phyloP scores from a whole-genome alignment of 441 rosid species.

The Dalechampia spathulata region DNA sequence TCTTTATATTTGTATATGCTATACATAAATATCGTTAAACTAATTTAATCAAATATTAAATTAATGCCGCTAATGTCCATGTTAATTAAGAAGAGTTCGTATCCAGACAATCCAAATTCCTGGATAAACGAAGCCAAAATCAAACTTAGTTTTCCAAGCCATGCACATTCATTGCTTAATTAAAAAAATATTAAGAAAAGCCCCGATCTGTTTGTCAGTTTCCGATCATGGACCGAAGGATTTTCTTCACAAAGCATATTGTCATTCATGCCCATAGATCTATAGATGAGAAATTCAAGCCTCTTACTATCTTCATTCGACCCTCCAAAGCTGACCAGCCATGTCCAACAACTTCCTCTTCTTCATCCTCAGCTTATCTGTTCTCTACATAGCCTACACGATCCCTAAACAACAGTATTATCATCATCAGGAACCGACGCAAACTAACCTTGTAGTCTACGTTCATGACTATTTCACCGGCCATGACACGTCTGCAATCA shows the following conservation, averaged over 20 bases:
- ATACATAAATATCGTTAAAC: too few species aligned
- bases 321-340: neutral
- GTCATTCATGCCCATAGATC: neutral
- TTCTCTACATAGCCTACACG: constrained; percentile 26
- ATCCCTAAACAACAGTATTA: constrained; percentile 8
- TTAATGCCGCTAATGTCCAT: too few species aligned
- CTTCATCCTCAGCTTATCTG: constrained; percentile 13
- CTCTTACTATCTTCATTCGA: neutral
- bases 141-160: too few species aligned
- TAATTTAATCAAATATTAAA: too few species aligned
- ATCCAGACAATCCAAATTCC: too few species aligned
- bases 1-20: too few species aligned
- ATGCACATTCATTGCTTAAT: too few species aligned
- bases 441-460: constrained; percentile 30
- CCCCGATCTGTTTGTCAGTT: neutral
- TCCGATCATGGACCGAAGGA: neutral
- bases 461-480: constrained; percentile 37
- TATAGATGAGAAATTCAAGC: neutral
- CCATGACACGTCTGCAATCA: constrained; percentile 22
- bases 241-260: constrained; percentile 14
- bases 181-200: neutral
- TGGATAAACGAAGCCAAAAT: too few species aligned
- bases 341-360: constrained; percentile 26
- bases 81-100: too few species aligned
- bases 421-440: constrained; percentile 7